These are phyloP conservation scores for Prototheca cutis DNA, from an alignment of 163 green algal genomes.

Conservation along the genomic window DNA sequence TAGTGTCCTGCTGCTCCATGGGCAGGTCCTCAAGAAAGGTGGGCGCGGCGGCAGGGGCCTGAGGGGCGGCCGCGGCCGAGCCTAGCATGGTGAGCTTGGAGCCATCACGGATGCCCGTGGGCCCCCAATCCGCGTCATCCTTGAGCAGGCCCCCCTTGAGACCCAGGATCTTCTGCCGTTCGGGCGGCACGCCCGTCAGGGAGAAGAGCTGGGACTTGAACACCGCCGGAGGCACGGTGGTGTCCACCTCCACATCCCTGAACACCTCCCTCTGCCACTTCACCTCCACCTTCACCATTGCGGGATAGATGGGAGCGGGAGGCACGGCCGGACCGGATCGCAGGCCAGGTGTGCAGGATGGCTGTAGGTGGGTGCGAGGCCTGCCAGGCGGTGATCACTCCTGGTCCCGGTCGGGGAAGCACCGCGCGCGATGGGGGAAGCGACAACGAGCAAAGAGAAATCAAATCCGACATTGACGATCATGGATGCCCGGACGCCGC, in stretches of 20 bases:
- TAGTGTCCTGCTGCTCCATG: constrained; percentile 67
- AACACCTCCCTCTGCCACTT: constrained; percentile 85
- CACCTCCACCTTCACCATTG: constrained; percentile 44
- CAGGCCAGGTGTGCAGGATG: background rate
- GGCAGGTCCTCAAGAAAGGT: constrained; percentile 94
- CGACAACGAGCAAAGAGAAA: no score
- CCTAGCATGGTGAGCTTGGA: constrained; percentile 96
- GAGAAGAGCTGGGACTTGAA: constrained; percentile 96
- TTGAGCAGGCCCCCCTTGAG: constrained; percentile 91
- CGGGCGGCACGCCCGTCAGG: constrained; percentile 87
- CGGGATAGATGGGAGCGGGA: background rate
- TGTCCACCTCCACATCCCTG: constrained; percentile 80
- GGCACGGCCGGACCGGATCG: background rate
- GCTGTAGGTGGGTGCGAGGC: no score
- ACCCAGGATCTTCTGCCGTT: constrained; percentile 85
- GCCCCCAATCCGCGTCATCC: constrained; percentile 85
- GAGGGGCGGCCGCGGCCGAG: constrained; percentile 65
- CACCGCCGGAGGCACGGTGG: constrained; percentile 51
- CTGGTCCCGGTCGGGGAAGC: no score
- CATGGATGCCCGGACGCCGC: no score
- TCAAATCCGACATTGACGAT: no score
- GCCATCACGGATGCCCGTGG: constrained; percentile 70
- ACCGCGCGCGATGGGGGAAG: no score
- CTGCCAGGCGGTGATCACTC: no score
- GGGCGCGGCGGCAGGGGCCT: constrained; percentile 53